phyloP scores from a whole-genome alignment of 768 basidiomycete genomes.

The Trametopsis cervina region DNA sequence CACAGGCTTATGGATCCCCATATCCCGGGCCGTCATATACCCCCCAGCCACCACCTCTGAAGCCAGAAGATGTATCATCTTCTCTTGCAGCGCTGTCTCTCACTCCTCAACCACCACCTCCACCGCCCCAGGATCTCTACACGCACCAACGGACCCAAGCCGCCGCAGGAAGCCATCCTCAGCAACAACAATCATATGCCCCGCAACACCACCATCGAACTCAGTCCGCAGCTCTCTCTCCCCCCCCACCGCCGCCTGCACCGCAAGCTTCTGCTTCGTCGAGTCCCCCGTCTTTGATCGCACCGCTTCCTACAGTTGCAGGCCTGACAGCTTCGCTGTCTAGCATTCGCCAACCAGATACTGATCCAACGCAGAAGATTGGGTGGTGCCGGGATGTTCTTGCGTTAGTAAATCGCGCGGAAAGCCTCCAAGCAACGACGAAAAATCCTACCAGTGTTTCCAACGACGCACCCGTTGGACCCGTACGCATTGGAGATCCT shows the following conservation, averaged over 20 bases:
- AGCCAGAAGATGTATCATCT: slow-evolving; percentile 6
- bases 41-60: slow-evolving; percentile 13
- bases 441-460: slow-evolving; percentile 33
- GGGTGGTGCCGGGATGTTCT: slow-evolving; percentile 82
- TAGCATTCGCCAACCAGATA: slow-evolving; percentile 44
- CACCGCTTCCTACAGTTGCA: slow-evolving; percentile 59
- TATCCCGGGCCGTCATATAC: slow-evolving; percentile 13
- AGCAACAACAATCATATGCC: no score
- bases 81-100: slow-evolving; percentile 10
- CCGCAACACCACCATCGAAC: neutral
- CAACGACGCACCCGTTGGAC: slow-evolving; percentile 33
- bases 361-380: slow-evolving; percentile 56
- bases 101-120: slow-evolving; percentile 2
- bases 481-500: slow-evolving; percentile 50
- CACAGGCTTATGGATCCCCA: slow-evolving; percentile 17
- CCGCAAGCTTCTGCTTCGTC: slow-evolving; percentile 2
- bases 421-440: slow-evolving; percentile 22
- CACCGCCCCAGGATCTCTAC: neutral
- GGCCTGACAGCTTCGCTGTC: slow-evolving; percentile 46
- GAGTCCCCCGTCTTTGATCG: slow-evolving; percentile 48
- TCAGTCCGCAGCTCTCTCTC: neutral
- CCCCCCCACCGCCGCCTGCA: slow-evolving; percentile 2
- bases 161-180: neutral
- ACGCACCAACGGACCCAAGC: neutral
- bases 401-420: slow-evolving; percentile 63